Conservation (phyloP, 2,329 filamentous ascomycete species). For the Exophiala aquamarina region DNA sequence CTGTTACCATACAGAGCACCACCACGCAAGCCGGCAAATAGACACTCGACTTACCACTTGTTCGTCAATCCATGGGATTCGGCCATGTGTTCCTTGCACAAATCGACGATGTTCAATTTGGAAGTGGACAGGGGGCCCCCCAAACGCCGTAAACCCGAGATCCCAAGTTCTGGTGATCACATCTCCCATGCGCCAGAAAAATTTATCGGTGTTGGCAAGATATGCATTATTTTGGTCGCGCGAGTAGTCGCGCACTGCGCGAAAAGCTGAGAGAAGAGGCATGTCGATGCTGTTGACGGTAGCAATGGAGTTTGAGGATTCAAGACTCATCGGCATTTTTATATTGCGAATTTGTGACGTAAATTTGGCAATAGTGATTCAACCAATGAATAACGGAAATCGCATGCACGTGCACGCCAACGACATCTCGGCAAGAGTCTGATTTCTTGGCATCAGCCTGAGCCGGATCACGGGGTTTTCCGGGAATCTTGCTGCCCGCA, state of each 20-base stretch:
- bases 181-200: conserved; percentile 33
- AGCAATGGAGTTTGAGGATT: background rate
- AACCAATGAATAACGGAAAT: conserved; percentile 1
- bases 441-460: background rate
- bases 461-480: background rate
- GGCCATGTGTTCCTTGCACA: conserved; percentile 45
- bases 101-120: conserved; percentile 65
- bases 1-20: background rate
- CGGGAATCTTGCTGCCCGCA: background rate
- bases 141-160: conserved; percentile 65
- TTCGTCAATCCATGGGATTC: conserved; percentile 65
- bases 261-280: conserved; percentile 1
- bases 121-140: conserved; percentile 69
- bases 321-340: background rate
- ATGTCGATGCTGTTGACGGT: background rate
- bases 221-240: conserved; percentile 4
- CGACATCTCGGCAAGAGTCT: background rate
- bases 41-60: conserved; percentile 53
- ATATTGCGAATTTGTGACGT: background rate
- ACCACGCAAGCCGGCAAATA: background rate
- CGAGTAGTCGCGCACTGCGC: conserved; percentile 3
- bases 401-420: conserved; percentile 1
- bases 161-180: conserved; percentile 52
- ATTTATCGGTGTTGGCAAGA: conserved; percentile 29
- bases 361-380: background rate